Evolutionary conservation across 306 rosid species (phyloP).

Genomic region (Myrica gale): DNA sequence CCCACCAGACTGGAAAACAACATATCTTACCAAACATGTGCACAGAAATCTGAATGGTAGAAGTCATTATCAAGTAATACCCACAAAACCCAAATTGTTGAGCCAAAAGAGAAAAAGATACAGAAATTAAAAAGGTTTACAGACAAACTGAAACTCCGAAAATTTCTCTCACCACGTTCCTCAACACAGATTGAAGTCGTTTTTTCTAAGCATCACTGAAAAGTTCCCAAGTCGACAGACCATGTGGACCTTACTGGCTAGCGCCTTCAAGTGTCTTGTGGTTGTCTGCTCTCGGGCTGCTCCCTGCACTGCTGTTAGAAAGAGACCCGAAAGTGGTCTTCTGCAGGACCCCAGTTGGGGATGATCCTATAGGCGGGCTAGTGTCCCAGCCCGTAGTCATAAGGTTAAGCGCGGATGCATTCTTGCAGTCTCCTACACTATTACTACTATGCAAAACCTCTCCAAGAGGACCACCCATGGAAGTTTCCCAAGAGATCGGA

Average conservation of each 20-base stretch:
- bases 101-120: not conserved
- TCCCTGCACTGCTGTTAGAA: constrained; percentile 87
- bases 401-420: constrained; percentile 66
- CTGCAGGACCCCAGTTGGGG: constrained; percentile 85
- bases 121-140: constrained; percentile 4
- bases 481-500: constrained; percentile 76
- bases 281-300: constrained; percentile 82
- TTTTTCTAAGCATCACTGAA: not conserved
- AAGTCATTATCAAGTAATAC: not conserved
- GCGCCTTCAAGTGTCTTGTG: constrained; percentile 55
- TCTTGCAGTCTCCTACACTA: constrained; percentile 39
- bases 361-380: constrained; percentile 75
- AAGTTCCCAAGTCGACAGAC: not conserved
- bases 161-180: constrained; percentile 8
- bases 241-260: constrained; percentile 32
- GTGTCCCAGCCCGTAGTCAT: constrained; percentile 77
- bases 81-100: constrained; percentile 20
- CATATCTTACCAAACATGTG: not conserved
- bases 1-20: too few species aligned
- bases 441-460: constrained; percentile 69
- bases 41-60: not conserved
- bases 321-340: constrained; percentile 72
- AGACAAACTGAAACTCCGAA: constrained; percentile 6
- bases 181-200: constrained; percentile 19
- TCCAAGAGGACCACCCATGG: constrained; percentile 91